Evolutionary conservation across 2,329 filamentous ascomycete species (phyloP).

Genomic region (Dothideomycetes sp.): DNA sequence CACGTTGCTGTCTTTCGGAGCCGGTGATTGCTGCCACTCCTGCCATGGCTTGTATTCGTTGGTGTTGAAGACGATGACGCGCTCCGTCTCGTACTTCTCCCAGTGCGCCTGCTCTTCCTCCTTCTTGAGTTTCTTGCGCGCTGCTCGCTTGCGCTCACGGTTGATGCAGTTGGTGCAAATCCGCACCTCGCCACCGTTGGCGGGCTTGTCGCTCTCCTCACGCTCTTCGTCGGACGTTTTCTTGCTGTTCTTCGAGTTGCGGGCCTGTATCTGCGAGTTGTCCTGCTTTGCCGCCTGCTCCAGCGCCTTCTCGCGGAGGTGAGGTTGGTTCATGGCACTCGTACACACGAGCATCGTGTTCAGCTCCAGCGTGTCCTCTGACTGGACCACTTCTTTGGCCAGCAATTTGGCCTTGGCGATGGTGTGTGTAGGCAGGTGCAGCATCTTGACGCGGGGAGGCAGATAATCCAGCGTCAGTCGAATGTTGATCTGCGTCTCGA

Average conservation of each 20-base stretch:
- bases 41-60: conserved; percentile 60
- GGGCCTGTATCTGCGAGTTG: conserved; percentile 32
- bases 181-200: conserved; percentile 85
- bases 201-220: conserved; percentile 57
- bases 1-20: conserved; percentile 24
- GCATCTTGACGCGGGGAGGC: conserved; percentile 63
- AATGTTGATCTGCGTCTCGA: conserved; percentile 93
- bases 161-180: conserved; percentile 90
- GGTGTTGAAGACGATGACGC: conserved; percentile 87
- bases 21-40: conserved; percentile 33
- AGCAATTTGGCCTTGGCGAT: conserved; percentile 92
- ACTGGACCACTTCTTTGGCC: conserved; percentile 60
- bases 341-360: conserved; percentile 80
- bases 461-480: conserved; percentile 68
- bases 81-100: conserved; percentile 66
- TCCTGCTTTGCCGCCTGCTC: conserved; percentile 44
- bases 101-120: conserved; percentile 86
- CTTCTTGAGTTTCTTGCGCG: conserved; percentile 87
- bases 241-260: conserved; percentile 34
- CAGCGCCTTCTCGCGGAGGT: conserved; percentile 58
- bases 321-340: conserved; percentile 73
- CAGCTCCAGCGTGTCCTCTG: conserved; percentile 68
- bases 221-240: conserved; percentile 37
- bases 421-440: conserved; percentile 81
- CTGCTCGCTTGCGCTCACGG: conserved; percentile 81